Base-by-base conservation (phyloP, 352 stramenopile genomes). In the Thalassiosira exigua region DNA sequence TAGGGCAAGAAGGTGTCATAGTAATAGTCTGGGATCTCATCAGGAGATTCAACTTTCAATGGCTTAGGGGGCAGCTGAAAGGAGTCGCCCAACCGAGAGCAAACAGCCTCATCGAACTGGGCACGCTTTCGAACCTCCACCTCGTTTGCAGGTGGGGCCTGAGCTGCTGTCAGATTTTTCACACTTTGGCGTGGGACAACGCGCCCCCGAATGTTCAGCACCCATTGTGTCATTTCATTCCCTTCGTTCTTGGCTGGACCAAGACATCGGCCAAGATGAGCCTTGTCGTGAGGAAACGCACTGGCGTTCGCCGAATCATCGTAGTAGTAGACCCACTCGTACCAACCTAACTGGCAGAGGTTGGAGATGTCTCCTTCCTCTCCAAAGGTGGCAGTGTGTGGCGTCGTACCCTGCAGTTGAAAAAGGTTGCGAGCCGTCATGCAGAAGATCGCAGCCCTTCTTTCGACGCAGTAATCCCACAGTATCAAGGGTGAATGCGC, bases 401-500 rank as follows among this genome's bases (percentile, higher is more conserved):
- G 46, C 19, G n/a, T 64, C 46, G 21, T 22, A 27, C 61, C 41
- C 2, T 54, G 7, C 1, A 71, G 36, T 4, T 33, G 12, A 24
- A 44, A 77, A 2, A 77, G 69, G 1, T 70, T 41, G 19, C 56
- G 32, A 0, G 61, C 69, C 42, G 70, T 85, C 22, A 77, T 27
- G 0, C 58, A 79, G 21, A 39, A 19, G 24, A 86, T 75, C 1
- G 58, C 17, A 4, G 67, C 56, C n/a, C 71, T 39, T 17, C 67
- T 30, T 52, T 83, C 66, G n/a, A 86, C 19, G 21, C 54, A 73
- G 64, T 85, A 1, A 26, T 84, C 72, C 79, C 76, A 90, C 12
- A 84, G 51, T 7, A 1, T 5, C 21, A 66, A 66, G 12, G 64
- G 83, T 21, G 29, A 51, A n/a, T n/a, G n/a, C n/a, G n/a, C n/a